phyloP scores from a whole-genome alignment of 108 stramenopile species.

The Skeletonema marinoi region DNA sequence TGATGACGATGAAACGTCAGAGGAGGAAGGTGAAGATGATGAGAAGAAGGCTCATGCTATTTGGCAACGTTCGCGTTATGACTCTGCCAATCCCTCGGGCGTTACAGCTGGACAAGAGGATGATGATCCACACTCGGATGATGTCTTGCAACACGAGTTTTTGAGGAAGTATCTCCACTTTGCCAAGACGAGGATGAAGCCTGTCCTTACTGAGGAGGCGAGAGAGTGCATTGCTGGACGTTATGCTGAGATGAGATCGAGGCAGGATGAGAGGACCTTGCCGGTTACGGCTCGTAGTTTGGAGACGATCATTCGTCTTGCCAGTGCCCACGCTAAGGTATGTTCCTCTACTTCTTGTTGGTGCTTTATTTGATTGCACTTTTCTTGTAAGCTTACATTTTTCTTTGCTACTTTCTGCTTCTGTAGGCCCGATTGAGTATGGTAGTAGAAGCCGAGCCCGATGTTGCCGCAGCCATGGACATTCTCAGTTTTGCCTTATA shows the following conservation, averaged over 20 bases:
- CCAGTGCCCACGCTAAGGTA: slow-evolving; percentile 96
- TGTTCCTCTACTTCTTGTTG: slow-evolving; percentile 22
- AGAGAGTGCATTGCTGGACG: slow-evolving; percentile 93
- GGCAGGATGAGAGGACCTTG: slow-evolving; percentile 88
- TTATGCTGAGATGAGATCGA: slow-evolving; percentile 95
- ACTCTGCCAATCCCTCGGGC: slow-evolving; percentile 3
- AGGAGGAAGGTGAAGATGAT: slow-evolving; percentile 44
- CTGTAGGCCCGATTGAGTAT: slow-evolving; percentile 62
- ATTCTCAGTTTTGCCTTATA: slow-evolving; percentile 89
- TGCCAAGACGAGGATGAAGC: slow-evolving; percentile 92
- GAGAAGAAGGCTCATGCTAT: slow-evolving; percentile 60
- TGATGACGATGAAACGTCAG: slow-evolving; percentile 63
- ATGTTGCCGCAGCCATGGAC: slow-evolving; percentile 83
- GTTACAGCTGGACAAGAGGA: slow-evolving; percentile 6
- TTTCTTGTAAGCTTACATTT: not conserved
- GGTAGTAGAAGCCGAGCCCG: slow-evolving; percentile 75
- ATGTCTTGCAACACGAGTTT: slow-evolving; percentile 92
- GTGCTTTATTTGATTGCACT: not conserved
- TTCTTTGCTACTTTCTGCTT: not conserved
- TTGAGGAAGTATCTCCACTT: slow-evolving; percentile 97
- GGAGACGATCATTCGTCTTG: slow-evolving; percentile 98
- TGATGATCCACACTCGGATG: slow-evolving; percentile 70
- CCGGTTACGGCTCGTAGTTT: slow-evolving; percentile 97
- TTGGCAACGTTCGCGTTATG: slow-evolving; percentile 69
- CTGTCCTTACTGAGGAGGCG: slow-evolving; percentile 92